These are phyloP conservation scores for Massariosphaeria phaeospora DNA, from an alignment of 495 filamentous ascomycete genomes.

Conservation along the genomic window DNA sequence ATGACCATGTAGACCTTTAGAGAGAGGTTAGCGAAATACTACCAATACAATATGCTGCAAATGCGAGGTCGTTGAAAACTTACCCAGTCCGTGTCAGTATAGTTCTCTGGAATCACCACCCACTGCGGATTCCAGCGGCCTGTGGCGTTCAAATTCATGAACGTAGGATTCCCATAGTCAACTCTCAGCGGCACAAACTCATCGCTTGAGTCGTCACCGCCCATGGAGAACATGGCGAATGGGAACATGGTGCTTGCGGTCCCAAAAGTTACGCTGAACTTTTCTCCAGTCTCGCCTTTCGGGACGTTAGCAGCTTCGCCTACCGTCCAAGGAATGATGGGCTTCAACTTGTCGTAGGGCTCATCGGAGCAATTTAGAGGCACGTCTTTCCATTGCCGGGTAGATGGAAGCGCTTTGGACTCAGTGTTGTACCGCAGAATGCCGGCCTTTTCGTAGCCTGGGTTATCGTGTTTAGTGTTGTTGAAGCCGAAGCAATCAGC, in stretches of 20 bases:
- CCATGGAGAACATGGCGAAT: constrained; percentile 10
- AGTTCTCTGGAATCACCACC: constrained; percentile 1
- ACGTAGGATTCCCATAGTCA: constrained; percentile 5
- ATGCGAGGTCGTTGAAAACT: background rate
- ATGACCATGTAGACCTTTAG: constrained; percentile 8
- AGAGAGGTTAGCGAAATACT: background rate
- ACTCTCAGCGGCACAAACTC: constrained; percentile 1
- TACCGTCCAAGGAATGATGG: background rate
- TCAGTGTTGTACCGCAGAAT: constrained; percentile 2
- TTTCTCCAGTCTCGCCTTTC: no score
- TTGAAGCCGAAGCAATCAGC: background rate
- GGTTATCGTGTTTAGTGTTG: constrained; percentile 1
- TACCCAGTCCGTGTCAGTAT: background rate
- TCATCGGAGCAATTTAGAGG: constrained; percentile 6
- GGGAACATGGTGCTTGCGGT: background rate
- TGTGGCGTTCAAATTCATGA: constrained; percentile 1
- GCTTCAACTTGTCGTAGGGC: constrained; percentile 4
- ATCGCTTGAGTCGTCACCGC: background rate
- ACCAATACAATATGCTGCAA: background rate
- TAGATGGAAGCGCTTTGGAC: background rate
- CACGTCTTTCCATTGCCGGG: constrained; percentile 19
- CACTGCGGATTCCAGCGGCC: constrained; percentile 1
- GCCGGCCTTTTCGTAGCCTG: constrained; percentile 6
- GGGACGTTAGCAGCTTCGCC: no score
- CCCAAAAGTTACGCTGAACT: background rate